These are phyloP conservation scores for Suhomyces coccinellae DNA, from an alignment of 1,139 yeast genomes.

Conservation along the genomic window DNA sequence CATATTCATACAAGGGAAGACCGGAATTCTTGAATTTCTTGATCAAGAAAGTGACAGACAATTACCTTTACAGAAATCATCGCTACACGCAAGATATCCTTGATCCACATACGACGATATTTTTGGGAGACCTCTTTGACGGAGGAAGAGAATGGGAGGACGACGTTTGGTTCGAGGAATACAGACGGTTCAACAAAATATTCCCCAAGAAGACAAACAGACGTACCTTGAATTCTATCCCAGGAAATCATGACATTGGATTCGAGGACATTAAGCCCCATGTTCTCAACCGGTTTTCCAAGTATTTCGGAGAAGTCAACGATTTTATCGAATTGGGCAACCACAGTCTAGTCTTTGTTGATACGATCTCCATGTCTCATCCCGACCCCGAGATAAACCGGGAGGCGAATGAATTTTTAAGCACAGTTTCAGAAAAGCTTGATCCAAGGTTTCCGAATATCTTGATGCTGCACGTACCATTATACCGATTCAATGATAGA, in stretches of 20 bases:
- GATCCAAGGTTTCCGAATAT: slow-evolving; percentile 57
- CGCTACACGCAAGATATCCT: slow-evolving; percentile 55
- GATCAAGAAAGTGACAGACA: slow-evolving; percentile 59
- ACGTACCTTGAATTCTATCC: slow-evolving; percentile 58
- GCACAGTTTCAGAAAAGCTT: slow-evolving; percentile 20
- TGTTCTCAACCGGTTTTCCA: slow-evolving; percentile 59
- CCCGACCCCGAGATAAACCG: slow-evolving; percentile 26
- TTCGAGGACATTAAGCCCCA: slow-evolving; percentile 67
- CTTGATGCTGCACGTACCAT: slow-evolving; percentile 77
- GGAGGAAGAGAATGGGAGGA: slow-evolving; percentile 89
- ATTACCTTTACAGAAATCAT: slow-evolving; percentile 79
- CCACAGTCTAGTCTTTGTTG: slow-evolving; percentile 74
- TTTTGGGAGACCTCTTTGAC: slow-evolving; percentile 89
- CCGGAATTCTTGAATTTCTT: slow-evolving; percentile 47
- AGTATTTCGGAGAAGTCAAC: slow-evolving; percentile 72
- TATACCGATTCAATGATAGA: slow-evolving; percentile 55
- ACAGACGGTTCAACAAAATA: slow-evolving; percentile 60
- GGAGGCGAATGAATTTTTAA: slow-evolving; percentile 30
- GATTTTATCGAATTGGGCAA: slow-evolving; percentile 61
- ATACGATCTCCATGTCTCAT: slow-evolving; percentile 74
- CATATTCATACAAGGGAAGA: slow-evolving; percentile 64
- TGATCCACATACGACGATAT: slow-evolving; percentile 74
- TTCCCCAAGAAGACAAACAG: slow-evolving; percentile 55
- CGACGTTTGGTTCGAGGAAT: slow-evolving; percentile 69
- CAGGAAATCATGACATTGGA: slow-evolving; percentile 97